Percentiles rank a stretch among this genome's conserved stretches.
These are phyloP conservation scores for Microglena sp. DNA, from an alignment of 139 green algal genomes.

Conservation along the genomic window DNA sequence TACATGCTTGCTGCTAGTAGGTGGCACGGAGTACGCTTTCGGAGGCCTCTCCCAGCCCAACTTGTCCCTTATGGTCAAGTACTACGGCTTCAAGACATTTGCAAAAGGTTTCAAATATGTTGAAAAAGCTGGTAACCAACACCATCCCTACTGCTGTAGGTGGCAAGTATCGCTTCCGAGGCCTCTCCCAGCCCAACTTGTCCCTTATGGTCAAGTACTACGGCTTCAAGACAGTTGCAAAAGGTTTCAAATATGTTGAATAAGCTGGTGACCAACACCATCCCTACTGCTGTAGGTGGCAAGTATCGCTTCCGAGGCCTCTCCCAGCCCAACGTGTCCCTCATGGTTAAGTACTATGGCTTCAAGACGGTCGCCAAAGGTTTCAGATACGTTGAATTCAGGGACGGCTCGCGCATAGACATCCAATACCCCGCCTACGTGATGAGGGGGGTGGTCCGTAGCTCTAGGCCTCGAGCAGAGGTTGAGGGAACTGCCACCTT, in stretches of 20 bases:
- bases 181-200: conserved; percentile 62
- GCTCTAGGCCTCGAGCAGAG: conserved; percentile 31
- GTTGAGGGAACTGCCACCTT: conserved; percentile 40
- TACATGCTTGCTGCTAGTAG: too few relatives aligned
- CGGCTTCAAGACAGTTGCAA: conserved; percentile 68
- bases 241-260: too few relatives aligned
- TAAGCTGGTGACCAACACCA: too few relatives aligned
- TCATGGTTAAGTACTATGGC: conserved; percentile 49
- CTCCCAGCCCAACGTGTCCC: conserved; percentile 59
- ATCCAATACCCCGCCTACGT: conserved; percentile 59
- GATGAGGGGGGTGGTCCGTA: conserved; percentile 43
- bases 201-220: conserved; percentile 48
- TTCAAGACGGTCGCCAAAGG: conserved; percentile 66
- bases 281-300: conserved; percentile 19
- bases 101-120: neutral
- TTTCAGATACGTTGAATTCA: conserved; percentile 48
- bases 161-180: conserved; percentile 45
- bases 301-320: conserved; percentile 52
- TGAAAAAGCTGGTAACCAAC: too few relatives aligned
- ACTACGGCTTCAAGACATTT: conserved; percentile 60
- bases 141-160: too few relatives aligned
- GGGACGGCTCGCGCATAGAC: conserved; percentile 52
- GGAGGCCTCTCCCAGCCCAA: conserved; percentile 57
- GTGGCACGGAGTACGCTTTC: conserved; percentile 39
- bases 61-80: conserved; percentile 47